Evolutionary conservation across 225 moss, liverwort and hornwort genomes (phyloP), one percentile per base, ranked within the genome.

Genomic region (Climacium dendroides): DNA sequence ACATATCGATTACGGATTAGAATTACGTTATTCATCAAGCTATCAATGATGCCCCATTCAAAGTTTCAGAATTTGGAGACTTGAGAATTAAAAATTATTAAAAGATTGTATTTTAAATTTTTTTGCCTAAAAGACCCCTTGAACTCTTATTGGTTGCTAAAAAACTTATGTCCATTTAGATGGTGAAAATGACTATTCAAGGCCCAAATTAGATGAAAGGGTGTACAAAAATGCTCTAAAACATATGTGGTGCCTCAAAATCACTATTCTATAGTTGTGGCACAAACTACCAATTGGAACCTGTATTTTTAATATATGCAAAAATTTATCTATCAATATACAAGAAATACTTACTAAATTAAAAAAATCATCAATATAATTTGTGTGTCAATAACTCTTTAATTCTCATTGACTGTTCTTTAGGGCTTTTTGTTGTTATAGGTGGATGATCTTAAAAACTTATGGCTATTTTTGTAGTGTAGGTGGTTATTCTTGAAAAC

Each of bases 381-480:
- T 52, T 74, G 14, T 23, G 0, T 3, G 1, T 22, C 0, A 9
- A 5, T 53, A 24, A 23, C 0, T 14, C 2, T 76, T 35, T 23
- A 54, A 24, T 2, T 13, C 1, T n/a, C 9, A 15, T 10, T 15
- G 4, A 8, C 53, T 53, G 5, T 24, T 54, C 6, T 54, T 15
- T 2, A 53, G 3, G 0, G 0, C 0, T 22, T 74, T 6, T 8
- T 3, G 2, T 13, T 74, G 1, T 20, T 34, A 2, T 5, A 13
- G 3, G 6, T 74, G 11, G 12, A 19, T 23, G 23, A 75, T 24
- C 6, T 24, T 24, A 0, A n/a, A 24, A 15, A n/a, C 9, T 6
- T 14, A 2, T 8, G 2, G 4, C 1, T 0, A 0, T 54, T n/a
- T 3, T 24, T 0, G 3, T 15, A 52, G 5, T 15, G 1, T 3